Base-by-base conservation (phyloP, 2,329 filamentous ascomycete genomes). In the Monosporascus sp. region DNA sequence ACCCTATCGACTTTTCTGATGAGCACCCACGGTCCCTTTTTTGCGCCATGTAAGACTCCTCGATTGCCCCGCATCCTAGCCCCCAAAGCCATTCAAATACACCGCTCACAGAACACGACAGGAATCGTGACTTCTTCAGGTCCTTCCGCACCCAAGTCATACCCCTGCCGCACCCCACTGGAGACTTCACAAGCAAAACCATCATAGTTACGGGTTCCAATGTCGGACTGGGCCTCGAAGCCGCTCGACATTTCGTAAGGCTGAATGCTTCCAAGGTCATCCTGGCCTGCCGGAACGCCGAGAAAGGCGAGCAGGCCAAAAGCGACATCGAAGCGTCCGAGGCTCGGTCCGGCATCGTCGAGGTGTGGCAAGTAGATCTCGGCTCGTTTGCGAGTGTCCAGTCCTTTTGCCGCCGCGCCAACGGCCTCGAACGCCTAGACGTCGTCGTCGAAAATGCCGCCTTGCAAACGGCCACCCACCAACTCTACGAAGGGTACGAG, bases 181-280 rank as follows among this genome's bases (percentile, higher is more conserved):
- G 18, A 7, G 41, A 45, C 41, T 47, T 47, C 20, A 38, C 76
- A 1, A 45, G 52, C 17, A 34, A 52, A 27, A 50, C 70, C 2
- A 59, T 74, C 25, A 72, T 78, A 41, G 60, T 77, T 25, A 77
- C 74, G 0, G 75, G 75, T 31, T 57, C 68, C 38, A 78, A 78
- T 54, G 65, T 65, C 2, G 76, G 75, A 2, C 64, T 76, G 0
- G 76, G 76, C 9, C 61, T 72, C 18, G 74, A 77, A 63, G 71
- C 74, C 48, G 70, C 72, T 4, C 66, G 68, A 1, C 72, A 77
- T 56, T 62, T 76, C 46, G 65, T 66, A n/a, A 65, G 66, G 15
- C 66, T 77, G 4, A 64, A 66, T 4, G 70, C 70, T 5, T 50
- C 59, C 2, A 70, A 68, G 54, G 62, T 78, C 39, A 75, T 78